phyloP scores from a whole-genome alignment of 768 basidiomycete species.

The Boletellus ananas region DNA sequence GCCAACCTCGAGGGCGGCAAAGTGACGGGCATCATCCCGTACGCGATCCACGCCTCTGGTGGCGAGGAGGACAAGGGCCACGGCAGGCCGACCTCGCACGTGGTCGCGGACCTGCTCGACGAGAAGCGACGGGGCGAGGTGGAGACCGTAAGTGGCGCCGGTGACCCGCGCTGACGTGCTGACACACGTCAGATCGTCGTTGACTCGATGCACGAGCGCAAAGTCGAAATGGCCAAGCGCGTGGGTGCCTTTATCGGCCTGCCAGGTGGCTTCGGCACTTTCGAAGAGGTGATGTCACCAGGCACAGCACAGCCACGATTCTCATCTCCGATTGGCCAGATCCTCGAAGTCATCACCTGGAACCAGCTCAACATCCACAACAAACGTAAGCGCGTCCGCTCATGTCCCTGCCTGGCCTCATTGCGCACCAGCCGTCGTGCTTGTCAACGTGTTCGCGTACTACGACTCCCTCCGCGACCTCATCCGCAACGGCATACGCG shows the following conservation, averaged over 20 bases:
- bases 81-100: conserved; percentile 16
- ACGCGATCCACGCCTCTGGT: conserved; percentile 65
- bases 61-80: conserved; percentile 55
- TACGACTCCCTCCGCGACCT: conserved; percentile 80
- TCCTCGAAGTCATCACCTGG: conserved; percentile 95
- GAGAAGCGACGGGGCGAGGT: conserved; percentile 33
- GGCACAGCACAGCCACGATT: not conserved
- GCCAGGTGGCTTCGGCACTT: conserved; percentile 93
- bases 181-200: conserved; percentile 54
- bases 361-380: conserved; percentile 85
- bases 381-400: conserved; percentile 55
- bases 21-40: conserved; percentile 76
- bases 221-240: conserved; percentile 84
- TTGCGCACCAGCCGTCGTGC: conserved; percentile 58
- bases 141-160: conserved; percentile 28
- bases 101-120: conserved; percentile 23
- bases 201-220: conserved; percentile 84
- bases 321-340: conserved; percentile 35
- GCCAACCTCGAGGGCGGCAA: conserved; percentile 58
- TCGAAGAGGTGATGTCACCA: conserved; percentile 67
- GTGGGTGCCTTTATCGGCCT: conserved; percentile 80
- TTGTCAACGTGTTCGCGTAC: conserved; percentile 83
- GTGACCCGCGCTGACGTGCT: conserved; percentile 1
- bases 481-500: conserved; percentile 59
- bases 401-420: not conserved